These are phyloP conservation scores for Colletotrichum truncatum DNA, from an alignment of 2,329 filamentous ascomycete genomes.

Conservation along the genomic window DNA sequence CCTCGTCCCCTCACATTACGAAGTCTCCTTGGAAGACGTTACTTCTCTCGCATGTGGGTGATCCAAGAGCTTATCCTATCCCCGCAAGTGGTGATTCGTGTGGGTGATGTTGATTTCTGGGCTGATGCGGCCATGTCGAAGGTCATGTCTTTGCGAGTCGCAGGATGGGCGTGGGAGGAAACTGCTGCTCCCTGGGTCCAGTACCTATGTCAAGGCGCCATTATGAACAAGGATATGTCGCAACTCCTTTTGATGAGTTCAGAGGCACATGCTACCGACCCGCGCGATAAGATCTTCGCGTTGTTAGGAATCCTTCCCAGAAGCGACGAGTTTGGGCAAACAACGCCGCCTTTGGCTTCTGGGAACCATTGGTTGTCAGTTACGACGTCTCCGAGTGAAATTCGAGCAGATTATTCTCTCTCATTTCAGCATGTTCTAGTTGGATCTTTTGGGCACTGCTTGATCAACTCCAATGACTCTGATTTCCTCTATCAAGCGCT, in stretches of 20 bases:
- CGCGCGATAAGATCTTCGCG: slow-evolving; percentile 14
- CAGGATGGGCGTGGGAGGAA: background rate
- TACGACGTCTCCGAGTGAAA: no score
- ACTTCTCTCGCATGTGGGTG: slow-evolving; percentile 1
- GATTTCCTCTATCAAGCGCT: background rate
- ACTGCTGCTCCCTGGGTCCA: background rate
- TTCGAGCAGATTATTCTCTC: background rate
- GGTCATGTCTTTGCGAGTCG: background rate
- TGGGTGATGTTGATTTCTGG: background rate
- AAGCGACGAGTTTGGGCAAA: background rate
- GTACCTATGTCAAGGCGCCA: background rate
- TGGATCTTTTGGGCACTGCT: background rate
- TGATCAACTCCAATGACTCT: background rate
- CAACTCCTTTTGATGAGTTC: background rate
- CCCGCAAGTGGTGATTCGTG: background rate
- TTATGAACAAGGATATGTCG: background rate
- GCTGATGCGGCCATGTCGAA: background rate
- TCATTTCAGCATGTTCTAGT: background rate
- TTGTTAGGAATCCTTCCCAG: background rate
- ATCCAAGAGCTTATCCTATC: background rate
- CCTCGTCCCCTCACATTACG: background rate
- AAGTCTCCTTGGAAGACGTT: slow-evolving; percentile 27
- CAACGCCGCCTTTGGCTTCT: background rate
- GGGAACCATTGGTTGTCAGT: no score
- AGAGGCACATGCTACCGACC: background rate